These are phyloP conservation scores for Durio zibethinus DNA, from an alignment of 345 rosid species.

Conservation along the genomic window DNA sequence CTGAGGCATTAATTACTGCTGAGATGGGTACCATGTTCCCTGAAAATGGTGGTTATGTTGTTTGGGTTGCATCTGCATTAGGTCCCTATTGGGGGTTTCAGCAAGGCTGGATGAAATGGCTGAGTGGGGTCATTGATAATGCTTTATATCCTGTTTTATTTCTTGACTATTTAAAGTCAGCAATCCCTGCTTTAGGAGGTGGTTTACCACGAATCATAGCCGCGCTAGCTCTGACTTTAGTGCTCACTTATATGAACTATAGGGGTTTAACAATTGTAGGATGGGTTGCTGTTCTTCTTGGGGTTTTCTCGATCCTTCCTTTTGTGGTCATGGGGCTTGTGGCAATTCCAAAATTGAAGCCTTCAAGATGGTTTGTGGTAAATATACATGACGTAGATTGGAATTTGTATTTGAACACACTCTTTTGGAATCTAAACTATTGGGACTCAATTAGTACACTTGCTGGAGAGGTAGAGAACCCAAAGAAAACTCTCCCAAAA, in stretches of 20 bases:
- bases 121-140: too few species aligned
- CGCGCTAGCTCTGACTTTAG: neutral
- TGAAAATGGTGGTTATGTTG: conserved; percentile 14
- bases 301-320: conserved; percentile 7
- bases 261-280: conserved; percentile 12
- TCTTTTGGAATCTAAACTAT: too few species aligned
- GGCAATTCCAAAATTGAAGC: conserved; percentile 1
- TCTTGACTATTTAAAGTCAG: conserved; percentile 11
- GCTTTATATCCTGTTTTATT: neutral
- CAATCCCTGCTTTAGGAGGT: conserved; percentile 7
- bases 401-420: too few species aligned
- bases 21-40: conserved; percentile 13
- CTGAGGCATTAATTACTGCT: conserved; percentile 10
- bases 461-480: conserved; percentile 8
- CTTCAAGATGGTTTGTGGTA: too few species aligned
- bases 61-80: conserved; percentile 6
- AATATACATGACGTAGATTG: too few species aligned
- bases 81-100: conserved; percentile 15
- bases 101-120: conserved; percentile 12
- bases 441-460: neutral
- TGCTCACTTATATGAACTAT: conserved; percentile 8
- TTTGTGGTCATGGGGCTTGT: conserved; percentile 9
- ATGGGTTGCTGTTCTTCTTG: conserved; percentile 12
- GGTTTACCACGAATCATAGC: neutral
- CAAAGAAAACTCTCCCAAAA: conserved; percentile 5